These are phyloP conservation scores for Ascoidea rubescens DNA, from an alignment of 805 yeast genomes.

Conservation along the genomic window DNA sequence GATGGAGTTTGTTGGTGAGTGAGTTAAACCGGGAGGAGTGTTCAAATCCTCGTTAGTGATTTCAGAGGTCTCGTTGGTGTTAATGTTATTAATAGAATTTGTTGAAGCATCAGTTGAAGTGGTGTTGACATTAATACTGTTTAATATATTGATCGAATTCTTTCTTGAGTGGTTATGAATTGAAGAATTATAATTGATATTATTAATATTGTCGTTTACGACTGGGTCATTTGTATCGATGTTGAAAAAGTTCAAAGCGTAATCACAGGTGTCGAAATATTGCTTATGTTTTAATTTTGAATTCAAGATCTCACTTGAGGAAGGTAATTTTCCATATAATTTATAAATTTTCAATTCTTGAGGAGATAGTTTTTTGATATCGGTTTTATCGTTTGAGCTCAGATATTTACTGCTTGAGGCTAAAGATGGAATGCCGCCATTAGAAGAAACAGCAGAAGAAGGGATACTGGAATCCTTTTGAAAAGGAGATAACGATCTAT, in stretches of 20 bases:
- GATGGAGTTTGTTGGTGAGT: not conserved
- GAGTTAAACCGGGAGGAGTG: not conserved
- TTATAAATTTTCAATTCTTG: slow-evolving; percentile 70
- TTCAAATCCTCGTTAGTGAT: too few relatives aligned
- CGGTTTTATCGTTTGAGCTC: not conserved
- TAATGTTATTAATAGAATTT: not conserved
- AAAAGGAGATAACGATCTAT: not conserved
- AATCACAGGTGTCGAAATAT: slow-evolving; percentile 90
- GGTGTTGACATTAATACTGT: not conserved
- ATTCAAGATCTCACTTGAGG: slow-evolving; percentile 60
- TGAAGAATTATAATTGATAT: slow-evolving; percentile 11
- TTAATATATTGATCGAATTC: slow-evolving; percentile 4
- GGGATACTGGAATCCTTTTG: not conserved
- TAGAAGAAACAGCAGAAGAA: not conserved
- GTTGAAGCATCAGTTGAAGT: not conserved
- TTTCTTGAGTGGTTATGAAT: slow-evolving; percentile 7
- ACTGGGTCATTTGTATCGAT: not conserved
- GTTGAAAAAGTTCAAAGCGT: slow-evolving; percentile 46
- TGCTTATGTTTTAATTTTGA: slow-evolving; percentile 76
- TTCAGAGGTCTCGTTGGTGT: not conserved
- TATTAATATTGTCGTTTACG: not conserved
- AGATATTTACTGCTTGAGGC: not conserved
- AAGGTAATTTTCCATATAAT: slow-evolving; percentile 78
- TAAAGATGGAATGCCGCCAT: too few relatives aligned
- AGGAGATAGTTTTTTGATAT: slow-evolving; percentile 35